phyloP scores from a whole-genome alignment of 345 rosid genomes.

The Murraya paniculata region DNA sequence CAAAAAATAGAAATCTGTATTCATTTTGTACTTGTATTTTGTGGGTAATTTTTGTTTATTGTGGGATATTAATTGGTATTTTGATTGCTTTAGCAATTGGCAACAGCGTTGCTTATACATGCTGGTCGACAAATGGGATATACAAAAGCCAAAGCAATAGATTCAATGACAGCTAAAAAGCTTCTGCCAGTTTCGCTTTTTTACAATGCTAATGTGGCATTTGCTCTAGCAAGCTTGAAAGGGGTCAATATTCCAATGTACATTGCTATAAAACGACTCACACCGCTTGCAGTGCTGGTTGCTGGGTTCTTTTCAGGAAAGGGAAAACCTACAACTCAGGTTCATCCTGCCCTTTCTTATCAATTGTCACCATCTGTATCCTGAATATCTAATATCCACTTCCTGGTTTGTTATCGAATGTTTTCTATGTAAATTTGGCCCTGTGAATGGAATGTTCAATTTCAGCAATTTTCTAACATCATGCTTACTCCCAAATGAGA shows the following conservation, averaged over 20 bases:
- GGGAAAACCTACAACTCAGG: constrained; percentile 82
- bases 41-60: not conserved
- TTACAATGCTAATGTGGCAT: constrained; percentile 96
- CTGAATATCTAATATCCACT: not conserved
- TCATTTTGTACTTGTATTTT: not conserved
- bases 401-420: not conserved
- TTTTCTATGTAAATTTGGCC: not conserved
- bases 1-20: not conserved
- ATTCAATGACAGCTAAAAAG: constrained; percentile 59
- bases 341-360: constrained; percentile 15
- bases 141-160: constrained; percentile 59
- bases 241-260: constrained; percentile 99
- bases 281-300: constrained; percentile 83
- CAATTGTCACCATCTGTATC: not conserved
- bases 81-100: constrained; percentile 69
- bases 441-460: not conserved
- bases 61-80: constrained; percentile 1
- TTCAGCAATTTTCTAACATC: not conserved
- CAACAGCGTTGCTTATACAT: constrained; percentile 77
- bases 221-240: constrained; percentile 96
- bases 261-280: constrained; percentile 94
- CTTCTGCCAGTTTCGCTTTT: constrained; percentile 84
- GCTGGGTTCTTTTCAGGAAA: constrained; percentile 73
- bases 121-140: constrained; percentile 66
- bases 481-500: not conserved